Evolutionary conservation across 805 yeast genomes (phyloP).

Genomic region (Pichia ethanolica): DNA sequence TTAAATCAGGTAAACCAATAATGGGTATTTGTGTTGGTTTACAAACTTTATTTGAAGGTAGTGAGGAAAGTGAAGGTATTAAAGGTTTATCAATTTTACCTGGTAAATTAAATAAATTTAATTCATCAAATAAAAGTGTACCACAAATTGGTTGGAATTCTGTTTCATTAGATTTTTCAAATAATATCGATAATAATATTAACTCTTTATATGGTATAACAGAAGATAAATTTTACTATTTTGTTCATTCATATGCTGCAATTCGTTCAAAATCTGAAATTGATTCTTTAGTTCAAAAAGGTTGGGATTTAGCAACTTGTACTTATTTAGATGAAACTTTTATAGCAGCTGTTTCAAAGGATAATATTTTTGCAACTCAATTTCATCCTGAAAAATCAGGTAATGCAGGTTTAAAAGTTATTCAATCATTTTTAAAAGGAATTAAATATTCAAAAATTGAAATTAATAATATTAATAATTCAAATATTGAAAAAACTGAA

Average conservation of each 20-base stretch:
- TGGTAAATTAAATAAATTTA: constrained; percentile 53
- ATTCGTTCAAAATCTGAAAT: constrained; percentile 33
- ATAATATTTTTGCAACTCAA: constrained; percentile 88
- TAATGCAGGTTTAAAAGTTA: constrained; percentile 71
- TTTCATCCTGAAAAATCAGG: constrained; percentile 99
- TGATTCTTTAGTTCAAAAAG: constrained; percentile 23
- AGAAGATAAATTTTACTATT: constrained; percentile 70
- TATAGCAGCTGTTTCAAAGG: constrained; percentile 72
- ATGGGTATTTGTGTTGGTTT: constrained; percentile 98
- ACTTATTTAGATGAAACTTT: constrained; percentile 73
- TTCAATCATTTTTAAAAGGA: constrained; percentile 61
- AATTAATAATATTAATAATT: not conserved
- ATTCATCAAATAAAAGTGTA: constrained; percentile 62
- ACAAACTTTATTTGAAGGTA: constrained; percentile 70
- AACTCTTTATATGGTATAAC: constrained; percentile 53
- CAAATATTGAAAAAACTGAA: constrained; percentile 19
- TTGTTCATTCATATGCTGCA: constrained; percentile 92
- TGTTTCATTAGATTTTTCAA: not conserved
- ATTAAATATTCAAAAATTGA: constrained; percentile 19
- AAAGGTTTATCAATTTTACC: constrained; percentile 56
- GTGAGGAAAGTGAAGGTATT: constrained; percentile 60
- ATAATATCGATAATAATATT: not conserved
- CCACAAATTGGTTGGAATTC: constrained; percentile 97
- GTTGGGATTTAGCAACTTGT: constrained; percentile 70
- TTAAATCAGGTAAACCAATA: constrained; percentile 70